Evolutionary conservation across 495 filamentous ascomycete species (phyloP).

Genomic region (Sordaria brevicollis): DNA sequence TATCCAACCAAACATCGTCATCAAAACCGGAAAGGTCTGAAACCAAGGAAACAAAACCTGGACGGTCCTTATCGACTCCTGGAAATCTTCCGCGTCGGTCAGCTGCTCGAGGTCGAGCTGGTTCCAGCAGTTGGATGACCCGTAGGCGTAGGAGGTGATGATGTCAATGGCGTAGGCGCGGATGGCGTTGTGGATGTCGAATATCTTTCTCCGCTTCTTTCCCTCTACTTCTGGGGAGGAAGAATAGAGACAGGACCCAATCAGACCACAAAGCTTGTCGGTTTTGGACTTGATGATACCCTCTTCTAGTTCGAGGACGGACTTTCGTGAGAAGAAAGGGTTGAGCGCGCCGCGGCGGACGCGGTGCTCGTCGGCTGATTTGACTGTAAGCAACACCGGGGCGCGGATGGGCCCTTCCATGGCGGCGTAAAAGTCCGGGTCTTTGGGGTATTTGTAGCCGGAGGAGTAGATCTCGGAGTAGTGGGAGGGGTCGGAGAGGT

Average conservation of each 20-base stretch:
- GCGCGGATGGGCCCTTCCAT: conserved; percentile 2
- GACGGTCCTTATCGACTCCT: conserved; percentile 11
- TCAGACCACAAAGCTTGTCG: conserved; percentile 8
- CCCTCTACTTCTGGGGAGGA: not conserved
- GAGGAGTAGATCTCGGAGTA: conserved; percentile 29
- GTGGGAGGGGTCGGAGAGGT: conserved; percentile 28
- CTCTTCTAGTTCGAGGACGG: conserved; percentile 22
- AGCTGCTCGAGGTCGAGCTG: not conserved
- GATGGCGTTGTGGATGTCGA: conserved; percentile 22
- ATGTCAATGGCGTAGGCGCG: conserved; percentile 32
- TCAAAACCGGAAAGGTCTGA: conserved; percentile 9
- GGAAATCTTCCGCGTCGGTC: conserved; percentile 11
- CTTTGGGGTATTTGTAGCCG: conserved; percentile 21
- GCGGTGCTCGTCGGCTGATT: conserved; percentile 22
- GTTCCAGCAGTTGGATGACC: conserved; percentile 19
- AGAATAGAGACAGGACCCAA: not conserved
- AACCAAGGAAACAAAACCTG: conserved; percentile 9
- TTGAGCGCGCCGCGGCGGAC: conserved; percentile 23
- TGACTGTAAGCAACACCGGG: conserved; percentile 13
- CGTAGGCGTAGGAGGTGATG: conserved; percentile 33
- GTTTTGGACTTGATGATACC: conserved; percentile 16
- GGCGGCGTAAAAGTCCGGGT: conserved; percentile 6
- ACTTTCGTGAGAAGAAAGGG: conserved; percentile 33
- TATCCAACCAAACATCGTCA: conserved; percentile 2
- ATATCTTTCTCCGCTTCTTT: not conserved